Base-by-base conservation (phyloP, 176 grass and related monocot species). In the Panicum miliaceum region DNA sequence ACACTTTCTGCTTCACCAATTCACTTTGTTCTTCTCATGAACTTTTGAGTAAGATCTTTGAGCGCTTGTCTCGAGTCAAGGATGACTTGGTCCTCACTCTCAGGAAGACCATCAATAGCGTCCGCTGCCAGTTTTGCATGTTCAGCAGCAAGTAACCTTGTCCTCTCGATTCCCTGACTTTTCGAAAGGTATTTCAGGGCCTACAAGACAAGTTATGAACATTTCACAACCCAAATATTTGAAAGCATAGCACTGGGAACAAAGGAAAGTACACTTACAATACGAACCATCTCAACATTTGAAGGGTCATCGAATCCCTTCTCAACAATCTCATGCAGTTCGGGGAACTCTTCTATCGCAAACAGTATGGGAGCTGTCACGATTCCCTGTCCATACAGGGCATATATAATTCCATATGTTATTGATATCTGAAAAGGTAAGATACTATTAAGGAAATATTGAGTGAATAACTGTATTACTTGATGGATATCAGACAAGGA, bases 311-410 rank as follows among this genome's bases (percentile, higher is more conserved):
- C 20, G 54, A 97, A 97, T 64, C 94, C 94, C 26, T 74, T 79
- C 50, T 97, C 85, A 54, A 97, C 82, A 87, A 92, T 71, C 57
- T 74, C 83, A 46, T 19, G 62, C 51, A 97, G 66, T 75, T 94
- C 53, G 3, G 90, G 94, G 79, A 80, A 94, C 78, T 97, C 94
- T 79, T 97, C 94, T 69, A 94, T 94, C 40, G 94, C 92, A 77
- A 92, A 94, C 47, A 94, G 68, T 89, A 97, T 81, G 19, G 92
- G 94, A 89, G 92, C 94, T 12, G 92, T 97, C 67, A 94, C 85
- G 25, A 97, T 89, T 84, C 94, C 94, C 92, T 97, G 84, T 47
- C 72, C 47, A 84, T 25, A 26, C 4, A 57, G 45, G 27, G 36
- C 20, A 79, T 42, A 35, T 63, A 20, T 80, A 34, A 79, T 82